Evolutionary conservation across 345 rosid genomes (phyloP).

Genomic region (Zanthoxylum bungeanum): DNA sequence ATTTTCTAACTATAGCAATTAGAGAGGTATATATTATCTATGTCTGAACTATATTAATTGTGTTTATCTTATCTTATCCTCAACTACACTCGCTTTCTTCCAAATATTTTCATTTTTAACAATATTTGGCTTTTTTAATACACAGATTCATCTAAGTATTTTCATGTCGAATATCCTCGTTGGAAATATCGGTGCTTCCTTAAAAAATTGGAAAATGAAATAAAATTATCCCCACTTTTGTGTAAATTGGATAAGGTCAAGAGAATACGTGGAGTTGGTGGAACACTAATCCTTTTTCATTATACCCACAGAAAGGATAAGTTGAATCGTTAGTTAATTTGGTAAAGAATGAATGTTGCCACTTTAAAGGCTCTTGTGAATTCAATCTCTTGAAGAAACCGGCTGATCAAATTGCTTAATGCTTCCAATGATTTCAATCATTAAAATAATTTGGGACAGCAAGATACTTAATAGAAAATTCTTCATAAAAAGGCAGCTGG

Average conservation of each 20-base stretch:
- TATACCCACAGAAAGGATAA: not conserved
- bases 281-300: slow-evolving; percentile 4
- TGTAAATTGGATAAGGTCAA: slow-evolving; percentile 12
- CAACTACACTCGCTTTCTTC: too few relatives aligned
- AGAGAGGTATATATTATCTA: too few relatives aligned
- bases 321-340: not conserved
- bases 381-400: slow-evolving; percentile 10
- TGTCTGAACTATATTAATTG: too few relatives aligned
- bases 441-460: not conserved
- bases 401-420: not conserved
- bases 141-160: too few relatives aligned
- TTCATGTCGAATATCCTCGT: too few relatives aligned
- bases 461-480: not conserved
- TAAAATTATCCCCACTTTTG: not conserved
- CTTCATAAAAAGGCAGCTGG: not conserved
- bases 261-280: slow-evolving; percentile 14
- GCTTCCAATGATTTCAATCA: slow-evolving; percentile 3
- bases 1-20: too few relatives aligned
- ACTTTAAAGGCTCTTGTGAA: not conserved
- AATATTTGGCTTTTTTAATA: too few relatives aligned
- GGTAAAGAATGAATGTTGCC: slow-evolving; percentile 3
- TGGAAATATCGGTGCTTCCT: too few relatives aligned
- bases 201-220: too few relatives aligned
- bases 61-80: too few relatives aligned
- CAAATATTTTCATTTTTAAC: too few relatives aligned